phyloP scores from a whole-genome alignment of 345 rosid species.

The Acer campestre region DNA sequence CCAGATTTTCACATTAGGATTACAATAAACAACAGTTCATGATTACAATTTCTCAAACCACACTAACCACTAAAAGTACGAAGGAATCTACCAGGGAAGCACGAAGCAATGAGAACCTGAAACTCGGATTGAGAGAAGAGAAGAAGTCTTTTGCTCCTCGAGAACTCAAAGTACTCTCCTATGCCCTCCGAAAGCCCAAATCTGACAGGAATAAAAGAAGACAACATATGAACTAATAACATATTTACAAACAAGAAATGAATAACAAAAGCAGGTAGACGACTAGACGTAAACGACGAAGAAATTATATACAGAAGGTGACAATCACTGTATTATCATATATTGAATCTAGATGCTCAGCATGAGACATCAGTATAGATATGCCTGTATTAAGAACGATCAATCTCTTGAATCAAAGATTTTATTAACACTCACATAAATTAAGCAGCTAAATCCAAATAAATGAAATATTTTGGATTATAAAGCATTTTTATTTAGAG shows the following conservation, averaged over 20 bases:
- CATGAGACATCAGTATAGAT: background rate
- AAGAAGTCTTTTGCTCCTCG: background rate
- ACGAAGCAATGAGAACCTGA: background rate
- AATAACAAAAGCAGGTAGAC: background rate
- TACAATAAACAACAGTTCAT: constrained; percentile 27
- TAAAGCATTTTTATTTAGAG: background rate
- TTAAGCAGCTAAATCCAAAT: background rate
- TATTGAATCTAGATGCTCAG: background rate
- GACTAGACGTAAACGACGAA: background rate
- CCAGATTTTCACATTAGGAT: constrained; percentile 21
- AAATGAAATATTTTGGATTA: background rate
- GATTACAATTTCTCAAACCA: constrained; percentile 25
- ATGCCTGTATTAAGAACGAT: background rate
- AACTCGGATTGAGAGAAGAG: constrained; percentile 3
- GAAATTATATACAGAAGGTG: background rate
- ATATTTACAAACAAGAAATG: background rate
- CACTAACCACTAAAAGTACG: constrained; percentile 9
- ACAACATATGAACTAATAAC: background rate
- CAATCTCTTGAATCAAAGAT: background rate
- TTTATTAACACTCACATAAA: background rate
- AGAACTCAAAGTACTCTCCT: constrained; percentile 57
- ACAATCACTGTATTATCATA: background rate
- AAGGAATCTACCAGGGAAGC: constrained; percentile 21
- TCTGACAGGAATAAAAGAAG: constrained; percentile 37
- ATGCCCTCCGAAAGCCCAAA: constrained; percentile 98